Base-by-base conservation (phyloP, 306 rosid genomes). In the Senna siamea region DNA sequence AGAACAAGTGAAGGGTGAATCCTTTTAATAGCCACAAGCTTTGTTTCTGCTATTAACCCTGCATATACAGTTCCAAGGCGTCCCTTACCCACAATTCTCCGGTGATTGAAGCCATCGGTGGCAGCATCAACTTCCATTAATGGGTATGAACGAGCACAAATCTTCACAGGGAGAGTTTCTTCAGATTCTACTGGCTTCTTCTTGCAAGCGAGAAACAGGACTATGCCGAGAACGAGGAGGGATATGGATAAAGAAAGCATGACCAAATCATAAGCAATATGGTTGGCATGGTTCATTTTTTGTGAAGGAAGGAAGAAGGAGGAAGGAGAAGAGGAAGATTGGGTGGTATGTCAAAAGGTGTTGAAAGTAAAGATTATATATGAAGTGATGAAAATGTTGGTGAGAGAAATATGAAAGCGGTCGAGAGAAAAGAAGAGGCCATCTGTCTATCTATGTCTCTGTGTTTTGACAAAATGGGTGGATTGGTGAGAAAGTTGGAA, bases 1-100 rank as follows among this genome's bases (percentile, higher is more conserved):
- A 91, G 58, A 3, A 93, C 96, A 12, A 89, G 91, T 67, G 81
- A 37, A 0, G 96, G 86, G 68, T 88, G 93, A 56, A 94, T 86
- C 52, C 98, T 64, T 46, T 94, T 94, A 6, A 89, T 87, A 0
- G 97, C 96, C 3, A 82, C 86, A 5, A 88, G 55, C 1, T 88
- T 80, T 53, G 66, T 82, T 7, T 73, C 53, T 8, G 78, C 91
- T 0, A 81, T 55, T 2, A 74, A 22, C 2, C 87, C 97, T 0
- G 96, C 98, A 19, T 89, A 94, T 5, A 94, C 92, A 0, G 84
- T 94, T 57, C 98, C 98, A 0, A 94, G 43, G 8, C 90, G 94
- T 15, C 96, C 98, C 13, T 84, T 69, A 9, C 98, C 96, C 1
- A 94, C 58, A 19, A 89, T 83, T 79, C 97, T 86, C 6, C 84